phyloP scores from a whole-genome alignment of 192 early-diverging fungal species.

The Podila minutissima region DNA sequence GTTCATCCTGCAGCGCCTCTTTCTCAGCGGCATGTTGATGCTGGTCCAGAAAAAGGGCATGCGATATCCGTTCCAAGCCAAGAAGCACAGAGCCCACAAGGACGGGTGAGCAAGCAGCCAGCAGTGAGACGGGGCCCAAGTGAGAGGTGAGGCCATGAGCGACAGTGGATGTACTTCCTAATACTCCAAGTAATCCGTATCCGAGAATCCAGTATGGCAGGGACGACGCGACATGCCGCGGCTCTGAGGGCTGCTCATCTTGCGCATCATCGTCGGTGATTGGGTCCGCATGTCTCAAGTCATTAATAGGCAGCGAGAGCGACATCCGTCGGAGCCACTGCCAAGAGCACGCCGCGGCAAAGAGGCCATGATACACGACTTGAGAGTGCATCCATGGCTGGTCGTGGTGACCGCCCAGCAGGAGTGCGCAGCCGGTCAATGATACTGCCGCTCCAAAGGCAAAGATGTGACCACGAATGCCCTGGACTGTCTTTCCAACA shows the following conservation, averaged over 20 bases:
- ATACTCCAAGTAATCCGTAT: slow-evolving; percentile 31
- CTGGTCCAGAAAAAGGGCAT: slow-evolving; percentile 13
- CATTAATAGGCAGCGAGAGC: not conserved
- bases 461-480: slow-evolving; percentile 28
- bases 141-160: not conserved
- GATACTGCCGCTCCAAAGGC: slow-evolving; percentile 28
- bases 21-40: slow-evolving; percentile 7
- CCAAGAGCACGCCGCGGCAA: slow-evolving; percentile 32
- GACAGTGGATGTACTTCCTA: slow-evolving; percentile 1
- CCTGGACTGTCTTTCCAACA: slow-evolving; percentile 4
- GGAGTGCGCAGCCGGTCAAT: slow-evolving; percentile 26
- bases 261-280: not conserved
- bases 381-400: slow-evolving; percentile 7
- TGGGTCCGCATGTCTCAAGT: not conserved
- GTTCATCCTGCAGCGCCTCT: slow-evolving; percentile 24
- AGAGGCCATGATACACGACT: slow-evolving; percentile 28
- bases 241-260: not conserved
- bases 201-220: slow-evolving; percentile 23
- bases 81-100: slow-evolving; percentile 14
- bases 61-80: slow-evolving; percentile 25
- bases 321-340: slow-evolving; percentile 32
- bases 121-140: slow-evolving; percentile 12
- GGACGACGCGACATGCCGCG: not conserved
- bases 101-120: slow-evolving; percentile 26
- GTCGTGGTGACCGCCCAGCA: slow-evolving; percentile 9